Evolutionary conservation across 106 monocot genomes (phyloP).

Genomic region (Xerophyta viscosa): DNA sequence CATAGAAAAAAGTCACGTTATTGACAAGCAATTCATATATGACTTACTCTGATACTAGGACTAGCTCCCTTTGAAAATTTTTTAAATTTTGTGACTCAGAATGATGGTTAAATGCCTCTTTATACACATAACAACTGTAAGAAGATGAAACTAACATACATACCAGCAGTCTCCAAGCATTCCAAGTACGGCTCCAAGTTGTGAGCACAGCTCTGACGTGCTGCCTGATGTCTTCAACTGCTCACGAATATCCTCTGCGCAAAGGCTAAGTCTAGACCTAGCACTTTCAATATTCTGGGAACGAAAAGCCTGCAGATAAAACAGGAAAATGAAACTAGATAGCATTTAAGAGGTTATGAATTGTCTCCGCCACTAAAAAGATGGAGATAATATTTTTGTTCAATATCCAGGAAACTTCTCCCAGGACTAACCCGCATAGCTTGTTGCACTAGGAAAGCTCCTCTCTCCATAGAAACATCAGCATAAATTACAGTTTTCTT

Average conservation of each 20-base stretch:
- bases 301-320: constrained; percentile 70
- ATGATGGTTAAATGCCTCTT: too few relatives aligned
- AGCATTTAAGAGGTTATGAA: background rate
- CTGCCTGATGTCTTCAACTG: constrained; percentile 47
- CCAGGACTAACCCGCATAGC: constrained; percentile 82
- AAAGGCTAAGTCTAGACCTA: constrained; percentile 70
- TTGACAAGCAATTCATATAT: too few relatives aligned
- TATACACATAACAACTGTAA: background rate
- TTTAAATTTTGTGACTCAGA: too few relatives aligned
- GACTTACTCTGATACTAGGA: too few relatives aligned
- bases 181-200: constrained; percentile 96
- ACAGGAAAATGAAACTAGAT: background rate
- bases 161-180: constrained; percentile 99
- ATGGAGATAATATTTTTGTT: background rate
- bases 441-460: constrained; percentile 95
- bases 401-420: background rate
- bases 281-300: constrained; percentile 84
- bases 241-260: constrained; percentile 81
- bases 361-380: background rate
- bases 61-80: too few relatives aligned
- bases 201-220: constrained; percentile 70
- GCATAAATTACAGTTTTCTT: constrained; percentile 79
- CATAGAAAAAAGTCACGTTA: too few relatives aligned
- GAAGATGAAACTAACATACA: background rate
- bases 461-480: constrained; percentile 91